A percentile compares a stretch with the other conserved stretches of the same genome.
Evolutionary conservation across 768 basidiomycete genomes (phyloP).

Genomic region (Suillus decipiens): DNA sequence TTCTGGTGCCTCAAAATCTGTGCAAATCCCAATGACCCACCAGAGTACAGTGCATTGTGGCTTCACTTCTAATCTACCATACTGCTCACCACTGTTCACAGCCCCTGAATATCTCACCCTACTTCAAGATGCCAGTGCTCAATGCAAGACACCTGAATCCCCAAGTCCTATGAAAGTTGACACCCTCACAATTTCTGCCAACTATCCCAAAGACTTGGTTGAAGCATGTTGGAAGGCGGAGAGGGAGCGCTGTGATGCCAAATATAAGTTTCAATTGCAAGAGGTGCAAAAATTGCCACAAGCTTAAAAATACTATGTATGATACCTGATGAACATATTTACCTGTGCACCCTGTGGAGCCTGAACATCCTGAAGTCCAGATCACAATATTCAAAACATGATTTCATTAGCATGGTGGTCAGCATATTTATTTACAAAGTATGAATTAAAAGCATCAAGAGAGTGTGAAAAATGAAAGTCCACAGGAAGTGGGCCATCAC

Average conservation of each 20-base stretch:
- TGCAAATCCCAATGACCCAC: neutral
- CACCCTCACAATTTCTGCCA: neutral
- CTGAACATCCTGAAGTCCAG: too few species aligned
- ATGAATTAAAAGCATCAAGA: conserved; percentile 27
- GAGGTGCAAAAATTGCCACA: neutral
- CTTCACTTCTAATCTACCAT: neutral
- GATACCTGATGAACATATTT: neutral
- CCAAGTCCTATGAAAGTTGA: neutral
- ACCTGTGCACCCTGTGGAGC: neutral
- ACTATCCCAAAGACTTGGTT: neutral
- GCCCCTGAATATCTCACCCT: neutral
- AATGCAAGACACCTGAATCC: neutral
- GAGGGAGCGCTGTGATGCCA: neutral
- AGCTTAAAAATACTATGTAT: neutral
- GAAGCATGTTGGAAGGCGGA: neutral
- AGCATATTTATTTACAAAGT: conserved; percentile 35
- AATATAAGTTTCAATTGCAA: neutral
- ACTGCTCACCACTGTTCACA: neutral
- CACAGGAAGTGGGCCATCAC: conserved; percentile 22
- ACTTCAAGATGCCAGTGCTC: too few species aligned
- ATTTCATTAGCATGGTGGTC: conserved; percentile 34
- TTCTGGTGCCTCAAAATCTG: neutral
- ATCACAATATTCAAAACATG: too few species aligned
- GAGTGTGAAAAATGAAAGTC: conserved; percentile 22
- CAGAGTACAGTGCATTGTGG: neutral